Evolutionary conservation across 129 eudicot genomes (phyloP).

Genomic region (Cynara cardunculus): DNA sequence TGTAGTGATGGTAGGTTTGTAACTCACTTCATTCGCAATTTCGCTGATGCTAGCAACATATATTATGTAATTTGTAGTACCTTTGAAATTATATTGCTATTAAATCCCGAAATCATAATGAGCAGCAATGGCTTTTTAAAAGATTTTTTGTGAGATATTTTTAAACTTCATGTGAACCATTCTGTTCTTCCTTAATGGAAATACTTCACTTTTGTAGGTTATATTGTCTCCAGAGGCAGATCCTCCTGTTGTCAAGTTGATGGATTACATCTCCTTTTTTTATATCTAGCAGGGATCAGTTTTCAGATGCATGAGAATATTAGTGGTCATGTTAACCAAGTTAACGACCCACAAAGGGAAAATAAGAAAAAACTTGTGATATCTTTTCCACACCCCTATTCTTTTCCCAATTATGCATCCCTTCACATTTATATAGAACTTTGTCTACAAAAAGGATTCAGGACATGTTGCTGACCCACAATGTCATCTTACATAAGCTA

Average conservation of each 20-base stretch:
- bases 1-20: too few relatives aligned
- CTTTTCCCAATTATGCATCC: too few relatives aligned
- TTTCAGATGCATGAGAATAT: constrained; percentile 2
- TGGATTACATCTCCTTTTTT: constrained; percentile 46
- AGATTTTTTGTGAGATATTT: neutral
- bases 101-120: too few relatives aligned
- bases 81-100: neutral
- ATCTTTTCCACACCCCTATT: too few relatives aligned
- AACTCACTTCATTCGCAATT: too few relatives aligned
- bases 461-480: too few relatives aligned
- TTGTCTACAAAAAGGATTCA: too few relatives aligned
- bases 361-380: neutral
- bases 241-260: constrained; percentile 86
- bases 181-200: neutral
- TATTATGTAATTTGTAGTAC: neutral
- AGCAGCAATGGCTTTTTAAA: too few relatives aligned
- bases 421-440: too few relatives aligned
- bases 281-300: neutral
- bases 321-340: neutral
- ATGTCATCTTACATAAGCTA: too few relatives aligned
- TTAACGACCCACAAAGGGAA: constrained; percentile 1
- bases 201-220: constrained; percentile 43
- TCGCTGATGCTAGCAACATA: too few relatives aligned
- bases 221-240: constrained; percentile 89
- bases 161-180: neutral